Evolutionary conservation across 2,329 filamentous ascomycete species (phyloP).

Genomic region (Phaeosphaeriaceae sp.): DNA sequence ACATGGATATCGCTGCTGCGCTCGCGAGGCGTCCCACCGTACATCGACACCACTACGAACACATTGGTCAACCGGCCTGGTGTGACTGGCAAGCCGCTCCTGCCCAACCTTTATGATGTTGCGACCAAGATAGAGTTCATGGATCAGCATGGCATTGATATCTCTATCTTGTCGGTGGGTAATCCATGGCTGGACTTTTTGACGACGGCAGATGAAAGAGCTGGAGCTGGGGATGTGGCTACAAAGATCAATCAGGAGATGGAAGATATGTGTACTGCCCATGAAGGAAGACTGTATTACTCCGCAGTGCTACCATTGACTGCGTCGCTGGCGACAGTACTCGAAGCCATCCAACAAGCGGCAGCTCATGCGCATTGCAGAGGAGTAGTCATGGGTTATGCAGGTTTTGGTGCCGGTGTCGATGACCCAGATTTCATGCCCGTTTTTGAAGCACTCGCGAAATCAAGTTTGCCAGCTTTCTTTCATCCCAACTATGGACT

Average conservation of each 20-base stretch:
- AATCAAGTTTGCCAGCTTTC: not conserved
- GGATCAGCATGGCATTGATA: constrained; percentile 2
- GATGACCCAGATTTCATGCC: not conserved
- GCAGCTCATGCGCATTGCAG: not conserved
- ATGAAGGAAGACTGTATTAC: constrained; percentile 2
- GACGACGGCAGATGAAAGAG: not conserved
- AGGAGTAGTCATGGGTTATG: constrained; percentile 2
- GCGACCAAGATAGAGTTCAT: constrained; percentile 3
- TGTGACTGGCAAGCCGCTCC: constrained; percentile 1
- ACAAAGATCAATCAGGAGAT: not conserved
- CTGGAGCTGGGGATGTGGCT: not conserved
- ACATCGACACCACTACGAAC: constrained; percentile 1
- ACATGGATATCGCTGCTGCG: constrained; percentile 1
- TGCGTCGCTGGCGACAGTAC: not conserved
- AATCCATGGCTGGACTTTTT: constrained; percentile 3
- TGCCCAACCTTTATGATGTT: not conserved
- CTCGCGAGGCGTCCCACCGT: not conserved
- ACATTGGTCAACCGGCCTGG: constrained; percentile 3
- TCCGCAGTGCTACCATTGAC: not conserved
- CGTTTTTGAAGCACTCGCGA: not conserved
- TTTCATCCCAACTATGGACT: constrained; percentile 2
- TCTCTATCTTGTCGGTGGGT: not conserved
- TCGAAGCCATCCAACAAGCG: not conserved
- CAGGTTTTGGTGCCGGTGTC: constrained; percentile 2
- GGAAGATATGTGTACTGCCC: not conserved